Base-by-base conservation (phyloP, 495 filamentous ascomycete genomes). In the Bryoglossum gracile region DNA sequence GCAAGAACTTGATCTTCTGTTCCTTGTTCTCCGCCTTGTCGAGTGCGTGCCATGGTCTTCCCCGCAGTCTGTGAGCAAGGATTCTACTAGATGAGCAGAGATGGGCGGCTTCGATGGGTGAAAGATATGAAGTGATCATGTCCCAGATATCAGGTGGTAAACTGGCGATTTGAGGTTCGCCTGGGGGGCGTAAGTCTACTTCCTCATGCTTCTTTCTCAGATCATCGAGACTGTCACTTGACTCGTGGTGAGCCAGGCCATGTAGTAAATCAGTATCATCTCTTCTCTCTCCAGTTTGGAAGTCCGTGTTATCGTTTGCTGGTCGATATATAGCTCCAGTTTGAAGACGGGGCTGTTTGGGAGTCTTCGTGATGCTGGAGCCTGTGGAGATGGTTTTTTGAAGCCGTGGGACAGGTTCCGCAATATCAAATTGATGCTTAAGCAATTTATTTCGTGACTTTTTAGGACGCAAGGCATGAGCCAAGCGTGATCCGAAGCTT, bases 181-280 rank as follows among this genome's bases (percentile, higher is more conserved):
- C 71, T 2, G 67, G 68, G 8, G 62, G 59, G 9, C 68, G 61
- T 26, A 40, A 26, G 17, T 62, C 60, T 18, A 57, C 47, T 21
- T 59, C 39, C 6, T 50, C 41, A 8, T 57, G 46, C 8, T 42
- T 42, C 35, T 62, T 46, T 30, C 41, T 48, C 32, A 14, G 69
- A 61, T 23, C 26, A 48, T 54, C 46, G 4, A 56, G 36, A 3
- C 50, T 54, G 9, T 69, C 71, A 14, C 66, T 54, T 17, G 50
- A 56, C 9, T 70, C 72, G 11, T 66, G 58, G 33, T 70, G 50
- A 19, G 68, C 68, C 14, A 77, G 57, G 6, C 69, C 48, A 48
- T 77, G 73, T 22, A 77, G 60, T 14, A 75, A 66, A 9, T 65
- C 62, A 0, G 73, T 75, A 39, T 72, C 69, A 51, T 77, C 72